phyloP scores from a whole-genome alignment of 106 monocot genomes.

The Ottelia alismoides region DNA sequence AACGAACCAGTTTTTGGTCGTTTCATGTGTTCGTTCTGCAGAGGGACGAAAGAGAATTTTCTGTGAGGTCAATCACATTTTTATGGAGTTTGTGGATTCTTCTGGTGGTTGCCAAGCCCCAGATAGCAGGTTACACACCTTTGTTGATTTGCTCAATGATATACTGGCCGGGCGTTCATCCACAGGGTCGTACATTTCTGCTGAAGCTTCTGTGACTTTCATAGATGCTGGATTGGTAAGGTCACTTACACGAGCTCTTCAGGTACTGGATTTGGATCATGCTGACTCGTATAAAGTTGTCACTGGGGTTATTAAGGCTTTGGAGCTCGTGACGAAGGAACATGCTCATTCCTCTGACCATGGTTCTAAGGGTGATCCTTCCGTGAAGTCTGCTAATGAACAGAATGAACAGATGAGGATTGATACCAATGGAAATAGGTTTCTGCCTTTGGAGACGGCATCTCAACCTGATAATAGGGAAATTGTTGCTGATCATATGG shows the following conservation, averaged over 20 bases:
- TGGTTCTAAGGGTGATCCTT: constrained; percentile 38
- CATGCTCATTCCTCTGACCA: constrained; percentile 64
- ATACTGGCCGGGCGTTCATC: constrained; percentile 70
- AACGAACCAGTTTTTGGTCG: constrained; percentile 92
- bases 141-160: constrained; percentile 94
- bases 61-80: constrained; percentile 46
- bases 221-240: constrained; percentile 87
- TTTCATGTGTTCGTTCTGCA: constrained; percentile 73
- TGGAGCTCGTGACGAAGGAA: constrained; percentile 88
- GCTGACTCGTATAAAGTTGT: constrained; percentile 76
- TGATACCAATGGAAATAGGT: constrained; percentile 33
- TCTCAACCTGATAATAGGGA: constrained; percentile 55
- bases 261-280: constrained; percentile 86
- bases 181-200: constrained; percentile 68
- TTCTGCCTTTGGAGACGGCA: constrained; percentile 47
- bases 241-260: constrained; percentile 47
- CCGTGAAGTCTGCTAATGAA: constrained; percentile 36
- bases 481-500: constrained; percentile 40
- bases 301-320: constrained; percentile 71
- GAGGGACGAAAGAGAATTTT: constrained; percentile 87
- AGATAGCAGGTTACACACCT: constrained; percentile 46
- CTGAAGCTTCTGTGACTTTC: constrained; percentile 93
- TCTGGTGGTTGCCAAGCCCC: constrained; percentile 42
- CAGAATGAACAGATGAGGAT: constrained; percentile 38
- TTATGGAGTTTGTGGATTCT: constrained; percentile 55